These are phyloP conservation scores for Pythium apleroticum DNA, from an alignment of 352 stramenopile species.

Conservation along the genomic window DNA sequence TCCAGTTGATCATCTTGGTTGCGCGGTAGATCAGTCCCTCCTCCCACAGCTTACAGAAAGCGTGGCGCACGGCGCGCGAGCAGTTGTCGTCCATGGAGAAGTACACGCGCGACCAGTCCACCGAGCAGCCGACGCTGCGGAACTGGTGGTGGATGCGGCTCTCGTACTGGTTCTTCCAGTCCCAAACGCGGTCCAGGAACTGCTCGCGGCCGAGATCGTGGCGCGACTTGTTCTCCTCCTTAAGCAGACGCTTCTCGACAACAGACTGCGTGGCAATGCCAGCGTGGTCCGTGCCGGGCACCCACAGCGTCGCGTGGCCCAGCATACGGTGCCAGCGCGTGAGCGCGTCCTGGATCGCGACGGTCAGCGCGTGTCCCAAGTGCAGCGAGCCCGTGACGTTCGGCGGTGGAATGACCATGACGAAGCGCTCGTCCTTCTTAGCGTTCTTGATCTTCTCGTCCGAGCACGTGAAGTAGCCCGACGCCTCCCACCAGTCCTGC, in stretches of 20 bases:
- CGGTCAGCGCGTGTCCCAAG: constrained; percentile 98
- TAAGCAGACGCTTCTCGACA: constrained; percentile 88
- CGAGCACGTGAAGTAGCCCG: constrained; percentile 95
- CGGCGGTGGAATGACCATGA: constrained; percentile 95
- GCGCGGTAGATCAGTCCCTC: constrained; percentile 97
- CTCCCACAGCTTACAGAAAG: constrained; percentile 93
- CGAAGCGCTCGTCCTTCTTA: constrained; percentile 91
- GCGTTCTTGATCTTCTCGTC: constrained; percentile 76
- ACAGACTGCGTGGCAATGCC: constrained; percentile 96
- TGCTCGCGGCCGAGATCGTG: constrained; percentile 89
- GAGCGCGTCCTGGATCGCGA: constrained; percentile 97
- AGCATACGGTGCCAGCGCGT: constrained; percentile 98
- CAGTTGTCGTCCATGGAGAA: constrained; percentile 99
- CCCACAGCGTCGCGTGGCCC: constrained; percentile 96
- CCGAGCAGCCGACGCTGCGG: constrained; percentile 91
- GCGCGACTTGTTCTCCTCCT: constrained; percentile 78
- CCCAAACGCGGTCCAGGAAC: constrained; percentile 95
- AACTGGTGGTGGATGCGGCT: constrained; percentile 86
- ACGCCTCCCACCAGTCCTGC: constrained; percentile 98
- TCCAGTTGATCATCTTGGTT: constrained; percentile 99
- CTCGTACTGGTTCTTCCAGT: constrained; percentile 96
- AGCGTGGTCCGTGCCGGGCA: constrained; percentile 98
- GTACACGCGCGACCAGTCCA: constrained; percentile 97
- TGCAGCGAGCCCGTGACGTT: constrained; percentile 93
- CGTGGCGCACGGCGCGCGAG: constrained; percentile 95